phyloP scores from a whole-genome alignment of 495 filamentous ascomycete species.

The Penicillium paradoxum region DNA sequence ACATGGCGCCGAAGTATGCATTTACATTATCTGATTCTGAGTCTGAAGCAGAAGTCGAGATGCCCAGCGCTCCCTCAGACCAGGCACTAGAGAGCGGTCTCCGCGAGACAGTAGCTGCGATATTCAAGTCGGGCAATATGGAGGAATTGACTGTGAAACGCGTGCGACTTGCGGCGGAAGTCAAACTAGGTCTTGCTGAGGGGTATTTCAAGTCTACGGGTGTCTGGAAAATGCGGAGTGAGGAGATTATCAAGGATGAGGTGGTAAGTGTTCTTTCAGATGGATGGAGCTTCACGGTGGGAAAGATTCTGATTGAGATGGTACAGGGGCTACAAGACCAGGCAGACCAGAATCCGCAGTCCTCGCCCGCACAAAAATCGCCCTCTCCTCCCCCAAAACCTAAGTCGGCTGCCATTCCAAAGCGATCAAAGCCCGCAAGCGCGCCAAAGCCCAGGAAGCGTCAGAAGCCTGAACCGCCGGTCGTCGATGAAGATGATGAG shows the following conservation, averaged over 20 bases:
- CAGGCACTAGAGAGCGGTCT: slow-evolving; percentile 49
- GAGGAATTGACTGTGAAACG: slow-evolving; percentile 72
- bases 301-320: slow-evolving; percentile 7
- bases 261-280: slow-evolving; percentile 49
- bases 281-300: background rate
- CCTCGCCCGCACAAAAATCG: slow-evolving; percentile 6
- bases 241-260: slow-evolving; percentile 63
- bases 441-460: slow-evolving; percentile 30
- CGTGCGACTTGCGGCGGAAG: slow-evolving; percentile 63
- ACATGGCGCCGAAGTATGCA: slow-evolving; percentile 33
- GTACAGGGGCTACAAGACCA: slow-evolving; percentile 31
- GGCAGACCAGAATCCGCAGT: slow-evolving; percentile 9
- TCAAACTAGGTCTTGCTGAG: slow-evolving; percentile 56
- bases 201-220: slow-evolving; percentile 62
- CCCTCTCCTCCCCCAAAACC: slow-evolving; percentile 18
- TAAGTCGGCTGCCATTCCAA: slow-evolving; percentile 20
- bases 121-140: slow-evolving; percentile 53
- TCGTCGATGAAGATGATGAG: slow-evolving; percentile 25
- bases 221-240: slow-evolving; percentile 77
- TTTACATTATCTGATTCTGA: slow-evolving; percentile 37
- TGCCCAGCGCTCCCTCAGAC: slow-evolving; percentile 26
- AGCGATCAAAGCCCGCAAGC: slow-evolving; percentile 22
- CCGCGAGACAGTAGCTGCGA: slow-evolving; percentile 51
- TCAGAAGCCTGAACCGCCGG: slow-evolving; percentile 31
- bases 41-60: slow-evolving; percentile 17